Evolutionary conservation across 2,329 filamentous ascomycete genomes (phyloP).

Genomic region (Microdochium bolleyi): DNA sequence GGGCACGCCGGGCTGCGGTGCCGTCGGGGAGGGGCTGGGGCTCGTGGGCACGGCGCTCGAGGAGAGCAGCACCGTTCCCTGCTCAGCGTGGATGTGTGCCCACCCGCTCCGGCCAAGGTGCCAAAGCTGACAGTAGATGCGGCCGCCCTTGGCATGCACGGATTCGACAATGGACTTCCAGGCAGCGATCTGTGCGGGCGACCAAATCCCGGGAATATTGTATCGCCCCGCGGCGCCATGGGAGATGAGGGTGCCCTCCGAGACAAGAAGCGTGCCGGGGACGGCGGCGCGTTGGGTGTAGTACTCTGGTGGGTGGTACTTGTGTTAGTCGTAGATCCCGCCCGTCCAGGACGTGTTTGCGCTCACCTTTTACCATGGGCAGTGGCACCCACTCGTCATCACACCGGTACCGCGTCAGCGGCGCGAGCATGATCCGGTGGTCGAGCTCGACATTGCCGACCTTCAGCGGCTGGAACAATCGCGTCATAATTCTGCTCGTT

Average conservation of each 20-base stretch:
- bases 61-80: slow-evolving; percentile 40
- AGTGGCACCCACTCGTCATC: slow-evolving; percentile 33
- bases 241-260: slow-evolving; percentile 48
- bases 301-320: slow-evolving; percentile 12
- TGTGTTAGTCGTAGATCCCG: no score
- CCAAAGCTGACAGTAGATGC: slow-evolving; percentile 60
- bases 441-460: slow-evolving; percentile 47
- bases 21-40: not conserved
- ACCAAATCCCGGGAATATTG: slow-evolving; percentile 51
- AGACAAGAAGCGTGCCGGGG: slow-evolving; percentile 41
- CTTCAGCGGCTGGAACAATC: slow-evolving; percentile 28
- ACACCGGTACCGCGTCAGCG: slow-evolving; percentile 60
- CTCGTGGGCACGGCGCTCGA: slow-evolving; percentile 18
- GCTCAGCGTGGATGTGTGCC: slow-evolving; percentile 21
- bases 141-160: slow-evolving; percentile 54
- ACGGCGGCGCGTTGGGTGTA: slow-evolving; percentile 20
- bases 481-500: not conserved
- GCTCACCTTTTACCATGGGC: not conserved
- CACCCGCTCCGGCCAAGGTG: slow-evolving; percentile 47
- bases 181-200: slow-evolving; percentile 42
- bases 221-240: slow-evolving; percentile 33
- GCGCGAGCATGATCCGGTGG: slow-evolving; percentile 57
- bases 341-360: no score
- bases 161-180: slow-evolving; percentile 55
- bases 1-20: slow-evolving; percentile 29